Percentiles rank a stretch among this genome's conserved stretches.
Conservation (phyloP, 2,329 filamentous ascomycete genomes). For the Colletotrichum tropicicola region DNA sequence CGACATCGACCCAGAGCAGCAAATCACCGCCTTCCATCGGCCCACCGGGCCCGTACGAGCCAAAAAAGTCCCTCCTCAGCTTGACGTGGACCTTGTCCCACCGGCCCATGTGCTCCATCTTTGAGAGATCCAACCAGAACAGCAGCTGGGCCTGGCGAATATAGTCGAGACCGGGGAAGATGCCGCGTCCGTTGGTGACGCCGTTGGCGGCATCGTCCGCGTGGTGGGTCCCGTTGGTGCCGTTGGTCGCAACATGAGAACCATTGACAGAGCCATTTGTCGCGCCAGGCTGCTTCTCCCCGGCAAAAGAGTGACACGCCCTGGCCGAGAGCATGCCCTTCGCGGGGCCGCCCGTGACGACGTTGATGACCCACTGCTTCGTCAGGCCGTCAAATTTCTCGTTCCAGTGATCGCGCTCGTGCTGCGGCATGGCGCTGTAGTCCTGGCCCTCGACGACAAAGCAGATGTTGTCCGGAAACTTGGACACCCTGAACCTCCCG, state of each 20-base stretch:
- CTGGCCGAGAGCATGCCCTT: constrained; percentile 19
- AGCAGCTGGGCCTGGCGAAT: constrained; percentile 22
- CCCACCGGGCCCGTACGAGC: constrained; percentile 19
- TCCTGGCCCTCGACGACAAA: constrained; percentile 27
- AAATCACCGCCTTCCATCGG: constrained; percentile 23
- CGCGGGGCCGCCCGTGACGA: constrained; percentile 2
- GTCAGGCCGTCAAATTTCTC: constrained; percentile 24
- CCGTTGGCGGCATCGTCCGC: not conserved
- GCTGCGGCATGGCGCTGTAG: constrained; percentile 24
- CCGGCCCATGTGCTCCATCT: constrained; percentile 24
- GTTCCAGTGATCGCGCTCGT: constrained; percentile 24
- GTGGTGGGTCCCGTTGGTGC: not conserved
- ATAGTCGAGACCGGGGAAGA: constrained; percentile 27
- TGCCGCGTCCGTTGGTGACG: not conserved
- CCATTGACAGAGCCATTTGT: constrained; percentile 13
- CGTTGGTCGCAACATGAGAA: too few species aligned
- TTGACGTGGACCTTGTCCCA: constrained; percentile 25
- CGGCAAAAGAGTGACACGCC: constrained; percentile 21
- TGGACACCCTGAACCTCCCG: constrained; percentile 20
- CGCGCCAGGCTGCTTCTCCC: constrained; percentile 22
- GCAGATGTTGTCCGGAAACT: constrained; percentile 25
- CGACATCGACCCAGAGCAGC: constrained; percentile 23
- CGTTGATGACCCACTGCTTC: constrained; percentile 28
- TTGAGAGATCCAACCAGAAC: constrained; percentile 25
- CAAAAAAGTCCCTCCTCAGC: constrained; percentile 24